Evolutionary conservation across 2,329 filamentous ascomycete species (phyloP).

Genomic region (Cadophora luteo-olivacea): DNA sequence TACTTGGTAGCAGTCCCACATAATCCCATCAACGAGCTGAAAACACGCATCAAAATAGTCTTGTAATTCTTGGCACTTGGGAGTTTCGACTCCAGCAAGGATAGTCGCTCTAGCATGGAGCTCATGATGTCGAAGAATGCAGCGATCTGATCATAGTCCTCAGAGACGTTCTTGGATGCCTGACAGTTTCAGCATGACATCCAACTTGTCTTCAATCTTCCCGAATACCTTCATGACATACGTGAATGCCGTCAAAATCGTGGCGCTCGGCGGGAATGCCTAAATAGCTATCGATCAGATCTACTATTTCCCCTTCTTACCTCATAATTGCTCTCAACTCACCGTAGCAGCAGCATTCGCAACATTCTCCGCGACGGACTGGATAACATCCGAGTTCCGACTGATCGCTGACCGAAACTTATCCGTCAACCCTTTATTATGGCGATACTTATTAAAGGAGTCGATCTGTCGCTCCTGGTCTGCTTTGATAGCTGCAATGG

Average conservation of each 20-base stretch:
- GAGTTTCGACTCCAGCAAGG: background rate
- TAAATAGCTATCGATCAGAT: background rate
- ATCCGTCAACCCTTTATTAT: constrained; percentile 21
- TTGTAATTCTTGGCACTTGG: background rate
- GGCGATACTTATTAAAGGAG: constrained; percentile 70
- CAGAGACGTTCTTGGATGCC: background rate
- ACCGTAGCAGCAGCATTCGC: constrained; percentile 6
- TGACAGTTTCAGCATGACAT: background rate
- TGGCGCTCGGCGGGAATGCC: background rate
- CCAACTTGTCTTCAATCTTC: too few relatives aligned
- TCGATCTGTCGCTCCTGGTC: constrained; percentile 19
- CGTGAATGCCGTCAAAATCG: background rate
- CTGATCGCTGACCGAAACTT: constrained; percentile 11
- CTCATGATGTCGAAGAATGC: background rate
- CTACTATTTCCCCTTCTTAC: background rate
- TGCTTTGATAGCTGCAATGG: constrained; percentile 2
- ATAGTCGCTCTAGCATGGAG: background rate
- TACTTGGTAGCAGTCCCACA: background rate
- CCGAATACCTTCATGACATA: background rate
- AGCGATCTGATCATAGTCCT: background rate
- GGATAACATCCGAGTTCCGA: constrained; percentile 21
- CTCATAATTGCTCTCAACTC: background rate
- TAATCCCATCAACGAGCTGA: background rate
- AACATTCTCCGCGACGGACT: constrained; percentile 18
- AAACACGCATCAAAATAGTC: background rate